Base-by-base conservation (phyloP, 2,329 filamentous ascomycete genomes). In the Ophiobolus disseminans region DNA sequence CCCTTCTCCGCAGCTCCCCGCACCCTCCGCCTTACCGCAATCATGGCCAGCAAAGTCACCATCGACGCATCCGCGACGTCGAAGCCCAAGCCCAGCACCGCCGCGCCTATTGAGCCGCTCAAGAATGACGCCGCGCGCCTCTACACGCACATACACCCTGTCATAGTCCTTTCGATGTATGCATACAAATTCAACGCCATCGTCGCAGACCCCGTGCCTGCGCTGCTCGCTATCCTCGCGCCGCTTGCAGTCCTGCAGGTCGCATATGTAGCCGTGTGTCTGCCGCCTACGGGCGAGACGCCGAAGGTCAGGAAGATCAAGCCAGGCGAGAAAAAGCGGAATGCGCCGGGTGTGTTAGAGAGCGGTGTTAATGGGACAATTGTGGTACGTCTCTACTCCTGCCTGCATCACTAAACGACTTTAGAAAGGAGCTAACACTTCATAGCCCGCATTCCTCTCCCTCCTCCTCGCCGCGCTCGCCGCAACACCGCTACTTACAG, bases 381-480 rank as follows among this genome's bases (percentile, higher is more conserved):
- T 39, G 73, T 79, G 37, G 78, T 79, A 73, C 21, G 76, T 71
- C 9, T 13, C n/a, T 25, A 3, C 17, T 32, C 19, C 7, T 23
- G 25, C 14, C 11, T 19, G 11, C 19, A n/a, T n/a, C n/a, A n/a
- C n/a, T n/a, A n/a, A n/a, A n/a, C n/a, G n/a, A n/a, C 8, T 41
- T n/a, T 49, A 23, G 28, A 14, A 30, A 13, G 5, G 3, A 14
- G 1, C 22, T 31, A 11, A 19, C 5, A 4, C 30, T 17, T n/a
- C 25, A 42, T 17, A 96, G 81, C 86, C 90, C 2, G 81, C 84
- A 2, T 80, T 94, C 57, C 78, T 92, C 48, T 87, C 89, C 6
- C 82, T 93, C 23, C 71, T 85, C 36, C 75, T 87, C 5, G 76
- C 81, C 11, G 65, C 82, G 14, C 70, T 82, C 50, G 77, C 84